Percentiles rank a stretch among this genome's conserved stretches.
Conservation (phyloP, 164 flowering plant genomes). For the Malania oleifera region DNA sequence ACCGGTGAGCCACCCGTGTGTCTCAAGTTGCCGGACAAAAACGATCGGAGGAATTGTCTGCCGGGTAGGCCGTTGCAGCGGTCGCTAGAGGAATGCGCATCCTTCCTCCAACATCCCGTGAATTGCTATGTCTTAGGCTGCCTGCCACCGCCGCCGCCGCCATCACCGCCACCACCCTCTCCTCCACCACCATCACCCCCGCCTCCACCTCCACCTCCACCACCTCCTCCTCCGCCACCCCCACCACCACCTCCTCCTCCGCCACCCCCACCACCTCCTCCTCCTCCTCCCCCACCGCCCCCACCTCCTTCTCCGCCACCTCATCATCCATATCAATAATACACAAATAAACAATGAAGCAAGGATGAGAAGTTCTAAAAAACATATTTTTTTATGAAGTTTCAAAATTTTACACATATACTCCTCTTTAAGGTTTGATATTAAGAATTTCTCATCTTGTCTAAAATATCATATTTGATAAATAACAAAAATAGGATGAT, state of each 20-base stretch:
- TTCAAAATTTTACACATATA: no score
- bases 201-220: constrained; percentile 25
- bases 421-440: no score
- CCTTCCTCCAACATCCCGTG: constrained; percentile 30
- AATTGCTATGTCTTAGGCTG: constrained; percentile 36
- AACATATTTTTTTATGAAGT: no score
- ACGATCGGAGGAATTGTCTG: constrained; percentile 46
- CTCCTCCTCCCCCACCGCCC: constrained; percentile 14
- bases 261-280: constrained; percentile 5
- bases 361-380: no score
- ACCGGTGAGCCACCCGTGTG: constrained; percentile 32
- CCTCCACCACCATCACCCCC: constrained; percentile 20
- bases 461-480: no score
- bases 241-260: constrained; percentile 21
- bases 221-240: constrained; percentile 24
- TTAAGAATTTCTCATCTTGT: no score
- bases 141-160: constrained; percentile 30
- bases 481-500: no score
- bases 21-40: constrained; percentile 25
- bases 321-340: constrained; percentile 11
- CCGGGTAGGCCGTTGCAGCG: constrained; percentile 41
- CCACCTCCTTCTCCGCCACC: constrained; percentile 14
- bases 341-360: no score
- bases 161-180: constrained; percentile 8
- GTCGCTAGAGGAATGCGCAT: constrained; percentile 30